Conservation (phyloP, 1,284 basidiomycete genomes). For the Farysia itapuensis region DNA sequence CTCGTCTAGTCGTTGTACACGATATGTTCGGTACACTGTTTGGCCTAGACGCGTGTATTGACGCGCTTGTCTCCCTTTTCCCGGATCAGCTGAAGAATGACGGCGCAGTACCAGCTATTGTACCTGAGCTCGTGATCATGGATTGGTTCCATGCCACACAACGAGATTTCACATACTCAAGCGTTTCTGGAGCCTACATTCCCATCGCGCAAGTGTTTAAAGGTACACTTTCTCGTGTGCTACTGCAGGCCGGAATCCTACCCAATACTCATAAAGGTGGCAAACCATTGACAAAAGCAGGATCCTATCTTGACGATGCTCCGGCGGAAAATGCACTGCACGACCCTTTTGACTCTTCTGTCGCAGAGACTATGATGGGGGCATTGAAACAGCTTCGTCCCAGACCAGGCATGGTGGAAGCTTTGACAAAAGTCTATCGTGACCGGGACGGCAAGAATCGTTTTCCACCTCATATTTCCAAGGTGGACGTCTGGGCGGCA, state of each 20-base stretch:
- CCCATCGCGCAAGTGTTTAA: constrained; percentile 46
- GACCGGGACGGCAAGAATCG: constrained; percentile 25
- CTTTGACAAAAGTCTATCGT: constrained; percentile 36
- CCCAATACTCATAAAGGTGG: constrained; percentile 9
- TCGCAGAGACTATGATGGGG: constrained; percentile 40
- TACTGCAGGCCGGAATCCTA: constrained; percentile 42
- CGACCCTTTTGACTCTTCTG: constrained; percentile 19
- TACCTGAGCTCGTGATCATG: constrained; percentile 47
- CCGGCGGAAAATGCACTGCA: constrained; percentile 22
- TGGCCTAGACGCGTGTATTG: constrained; percentile 29
- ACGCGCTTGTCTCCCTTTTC: constrained; percentile 31
- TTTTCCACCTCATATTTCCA: constrained; percentile 9
- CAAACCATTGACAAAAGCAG: constrained; percentile 14
- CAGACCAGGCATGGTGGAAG: constrained; percentile 47
- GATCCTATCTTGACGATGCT: constrained; percentile 16
- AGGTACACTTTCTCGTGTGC: constrained; percentile 34
- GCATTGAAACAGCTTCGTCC: constrained; percentile 34
- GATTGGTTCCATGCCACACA: constrained; percentile 54
- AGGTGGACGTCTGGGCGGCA: constrained; percentile 46
- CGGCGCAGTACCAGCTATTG: constrained; percentile 21
- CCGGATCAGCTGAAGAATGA: constrained; percentile 20
- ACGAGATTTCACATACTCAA: constrained; percentile 45
- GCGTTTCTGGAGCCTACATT: constrained; percentile 38
- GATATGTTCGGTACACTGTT: constrained; percentile 55
- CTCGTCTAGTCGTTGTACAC: constrained; percentile 42